Evolutionary conservation across 768 basidiomycete species (phyloP).

Genomic region (Serendipita sp.): DNA sequence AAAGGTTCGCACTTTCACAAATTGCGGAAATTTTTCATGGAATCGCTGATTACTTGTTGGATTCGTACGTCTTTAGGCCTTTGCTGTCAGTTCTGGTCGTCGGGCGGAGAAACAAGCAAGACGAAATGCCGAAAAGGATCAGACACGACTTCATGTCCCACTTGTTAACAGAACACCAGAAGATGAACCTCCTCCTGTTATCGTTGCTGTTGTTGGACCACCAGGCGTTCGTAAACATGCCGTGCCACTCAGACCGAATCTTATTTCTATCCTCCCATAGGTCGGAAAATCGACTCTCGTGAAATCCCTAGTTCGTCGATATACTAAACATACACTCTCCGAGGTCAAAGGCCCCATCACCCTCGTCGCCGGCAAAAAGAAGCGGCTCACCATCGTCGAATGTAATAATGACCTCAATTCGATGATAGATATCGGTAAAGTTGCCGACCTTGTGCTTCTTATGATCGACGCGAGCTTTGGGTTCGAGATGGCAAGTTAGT

Average conservation of each 20-base stretch:
- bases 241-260: background rate
- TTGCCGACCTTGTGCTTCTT: constrained; percentile 87
- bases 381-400: constrained; percentile 89
- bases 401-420: constrained; percentile 96
- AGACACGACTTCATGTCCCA: constrained; percentile 89
- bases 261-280: constrained; percentile 11
- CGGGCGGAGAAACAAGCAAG: constrained; percentile 78
- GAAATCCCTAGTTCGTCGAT: constrained; percentile 77
- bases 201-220: constrained; percentile 89
- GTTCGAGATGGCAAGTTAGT: constrained; percentile 81
- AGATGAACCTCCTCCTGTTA: constrained; percentile 78
- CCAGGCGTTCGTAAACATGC: constrained; percentile 41
- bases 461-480: constrained; percentile 98
- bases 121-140: constrained; percentile 81
- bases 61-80: constrained; percentile 36
- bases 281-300: constrained; percentile 89
- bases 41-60: background rate
- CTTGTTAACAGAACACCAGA: constrained; percentile 89
- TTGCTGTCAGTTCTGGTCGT: constrained; percentile 81
- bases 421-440: constrained; percentile 96
- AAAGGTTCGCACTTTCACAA: constrained; percentile 15
- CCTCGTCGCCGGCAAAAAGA: constrained; percentile 82
- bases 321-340: constrained; percentile 82
- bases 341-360: constrained; percentile 90
- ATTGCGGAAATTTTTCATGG: background rate